These are phyloP conservation scores for Ogataea nonfermentans DNA, from an alignment of 805 yeast species.

Conservation along the genomic window DNA sequence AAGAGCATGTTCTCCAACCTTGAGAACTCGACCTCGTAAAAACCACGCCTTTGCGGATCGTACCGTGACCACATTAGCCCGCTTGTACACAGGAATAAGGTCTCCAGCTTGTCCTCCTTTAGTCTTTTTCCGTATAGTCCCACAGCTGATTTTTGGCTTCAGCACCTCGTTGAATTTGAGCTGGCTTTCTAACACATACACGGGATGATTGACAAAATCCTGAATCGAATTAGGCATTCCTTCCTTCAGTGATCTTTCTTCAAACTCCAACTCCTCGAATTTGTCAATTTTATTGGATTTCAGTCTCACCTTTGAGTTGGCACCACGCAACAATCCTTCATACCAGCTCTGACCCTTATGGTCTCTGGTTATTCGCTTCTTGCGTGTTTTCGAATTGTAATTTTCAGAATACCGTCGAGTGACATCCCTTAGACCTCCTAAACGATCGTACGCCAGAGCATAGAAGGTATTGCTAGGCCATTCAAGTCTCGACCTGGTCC, in stretches of 20 bases:
- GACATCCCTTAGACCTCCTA: constrained; percentile 70
- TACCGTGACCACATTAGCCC: constrained; percentile 61
- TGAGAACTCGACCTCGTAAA: constrained; percentile 71
- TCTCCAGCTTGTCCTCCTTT: constrained; percentile 39
- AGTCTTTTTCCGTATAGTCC: constrained; percentile 52
- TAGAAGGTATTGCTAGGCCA: constrained; percentile 73
- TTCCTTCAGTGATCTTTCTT: constrained; percentile 62
- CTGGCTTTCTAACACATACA: constrained; percentile 77
- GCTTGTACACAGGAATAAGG: constrained; percentile 60
- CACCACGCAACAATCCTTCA: constrained; percentile 40
- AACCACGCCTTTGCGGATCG: constrained; percentile 86
- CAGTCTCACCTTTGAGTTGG: constrained; percentile 25
- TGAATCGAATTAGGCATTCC: constrained; percentile 84
- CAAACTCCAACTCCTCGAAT: constrained; percentile 60
- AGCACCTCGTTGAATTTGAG: constrained; percentile 70
- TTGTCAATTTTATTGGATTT: constrained; percentile 40
- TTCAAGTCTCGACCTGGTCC: constrained; percentile 46
- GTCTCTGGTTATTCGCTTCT: constrained; percentile 65
- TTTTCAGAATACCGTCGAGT: constrained; percentile 76
- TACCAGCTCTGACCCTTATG: constrained; percentile 63
- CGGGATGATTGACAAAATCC: constrained; percentile 85
- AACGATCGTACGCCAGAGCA: constrained; percentile 71
- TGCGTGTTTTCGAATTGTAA: constrained; percentile 72
- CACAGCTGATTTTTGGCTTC: constrained; percentile 68
- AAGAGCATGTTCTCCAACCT: constrained; percentile 65